A percentile compares a stretch with the other conserved stretches of the same genome.
phyloP scores from a whole-genome alignment of 2,329 filamentous ascomycete genomes.

The Stachybotrys echinatus region DNA sequence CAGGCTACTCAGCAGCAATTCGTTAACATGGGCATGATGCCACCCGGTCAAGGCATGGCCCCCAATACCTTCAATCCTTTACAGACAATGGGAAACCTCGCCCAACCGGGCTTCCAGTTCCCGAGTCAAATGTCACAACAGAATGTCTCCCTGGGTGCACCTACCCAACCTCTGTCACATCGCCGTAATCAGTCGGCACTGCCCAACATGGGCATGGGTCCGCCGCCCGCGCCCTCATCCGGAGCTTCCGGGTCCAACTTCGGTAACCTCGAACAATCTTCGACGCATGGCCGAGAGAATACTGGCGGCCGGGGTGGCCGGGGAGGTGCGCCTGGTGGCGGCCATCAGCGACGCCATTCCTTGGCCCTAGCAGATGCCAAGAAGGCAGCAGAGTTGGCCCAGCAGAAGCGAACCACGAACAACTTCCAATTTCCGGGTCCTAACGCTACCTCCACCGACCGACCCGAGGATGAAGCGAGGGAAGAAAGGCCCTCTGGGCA shows the following conservation, averaged over 20 bases:
- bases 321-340: conserved; percentile 52
- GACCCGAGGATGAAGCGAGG: conserved; percentile 46
- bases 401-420: conserved; percentile 91
- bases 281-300: conserved; percentile 27
- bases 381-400: conserved; percentile 92
- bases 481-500: conserved; percentile 14
- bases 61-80: conserved; percentile 69
- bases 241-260: conserved; percentile 76
- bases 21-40: conserved; percentile 94
- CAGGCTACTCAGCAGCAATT: conserved; percentile 96
- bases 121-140: conserved; percentile 71
- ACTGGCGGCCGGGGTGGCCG: conserved; percentile 62
- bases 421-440: conserved; percentile 92
- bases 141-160: conserved; percentile 68
- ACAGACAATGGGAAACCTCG: conserved; percentile 74
- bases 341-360: conserved; percentile 91
- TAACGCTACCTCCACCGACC: conserved; percentile 57
- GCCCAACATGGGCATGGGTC: conserved; percentile 85
- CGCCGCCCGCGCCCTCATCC: conserved; percentile 85
- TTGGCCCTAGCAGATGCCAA: conserved; percentile 92
- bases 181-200: conserved; percentile 97
- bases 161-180: conserved; percentile 77
- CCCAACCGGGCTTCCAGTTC: conserved; percentile 85
- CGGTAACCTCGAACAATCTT: conserved; percentile 68
- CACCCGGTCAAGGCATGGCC: conserved; percentile 70